Evolutionary conservation across 176 grass and related monocot genomes (phyloP), one percentile per base, ranked within the genome.

Genomic region (Bolboschoenus planiculmis): DNA sequence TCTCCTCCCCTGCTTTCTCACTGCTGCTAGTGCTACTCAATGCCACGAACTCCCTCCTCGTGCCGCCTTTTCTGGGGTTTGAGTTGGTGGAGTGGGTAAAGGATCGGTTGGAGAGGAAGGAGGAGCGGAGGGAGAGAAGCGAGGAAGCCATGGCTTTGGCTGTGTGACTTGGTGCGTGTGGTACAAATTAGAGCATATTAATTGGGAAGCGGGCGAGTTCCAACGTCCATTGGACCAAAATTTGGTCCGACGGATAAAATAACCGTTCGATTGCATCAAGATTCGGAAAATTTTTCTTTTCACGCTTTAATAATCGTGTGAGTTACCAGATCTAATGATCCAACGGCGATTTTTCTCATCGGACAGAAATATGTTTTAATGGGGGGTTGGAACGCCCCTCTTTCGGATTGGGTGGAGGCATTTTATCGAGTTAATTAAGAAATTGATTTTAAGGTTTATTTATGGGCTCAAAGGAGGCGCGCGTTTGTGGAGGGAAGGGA

Each of bases 21-120:
- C 81, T 85, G 79, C 86, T 48, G 59, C 53, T 85, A 58, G 81
- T 79, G 77, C 76, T 85, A 34, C 73, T 53, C 14, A 89, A 30
- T 7, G 60, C 68, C 26, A 76, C 9, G 29, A 75, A 59, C 29
- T 47, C 26, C 63, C 80, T 66, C 78, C 56, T 81, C 9, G 11
- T 55, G 54, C 20, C 50, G 39, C 7, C 5, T 42, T 44, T 81
- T 11, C 55, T 64, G 21, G 23, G 78, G 60, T 39, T 81, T 59
- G 78, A 39, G 27, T 34, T 50, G 2, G 14, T 7, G n/a, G 13
- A 36, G 3, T 40, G 57, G 7, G 39, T 16, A 16, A 8, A 46
- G 53, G 79, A 29, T 64, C 6, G 79, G 4, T 10, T 29, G 4
- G 79, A 47, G 56, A 27, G 79, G 36, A 81, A 47, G 79, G 79